phyloP scores from a whole-genome alignment of 495 filamentous ascomycete species.

The Aspergillus cavernicola region DNA sequence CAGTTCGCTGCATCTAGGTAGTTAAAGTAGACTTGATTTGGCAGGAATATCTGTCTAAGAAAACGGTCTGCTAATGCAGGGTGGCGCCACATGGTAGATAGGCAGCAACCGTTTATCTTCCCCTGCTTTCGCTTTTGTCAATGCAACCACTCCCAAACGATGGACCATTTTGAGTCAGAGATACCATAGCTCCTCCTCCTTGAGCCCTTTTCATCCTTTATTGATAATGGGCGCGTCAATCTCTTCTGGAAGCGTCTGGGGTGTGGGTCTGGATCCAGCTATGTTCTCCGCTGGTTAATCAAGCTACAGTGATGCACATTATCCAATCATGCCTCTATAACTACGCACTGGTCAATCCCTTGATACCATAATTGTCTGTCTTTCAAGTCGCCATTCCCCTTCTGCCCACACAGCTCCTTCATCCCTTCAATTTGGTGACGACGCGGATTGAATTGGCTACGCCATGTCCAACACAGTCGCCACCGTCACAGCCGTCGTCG shows the following conservation, averaged over 20 bases:
- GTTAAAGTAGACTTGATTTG: not conserved
- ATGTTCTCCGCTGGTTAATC: not conserved
- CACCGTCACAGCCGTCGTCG: slow-evolving; percentile 16
- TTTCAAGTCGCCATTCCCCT: not conserved
- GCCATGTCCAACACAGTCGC: slow-evolving; percentile 17
- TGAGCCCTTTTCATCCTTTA: not conserved
- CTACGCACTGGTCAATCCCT: not conserved
- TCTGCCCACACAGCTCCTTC: too few species aligned
- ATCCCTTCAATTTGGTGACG: not conserved
- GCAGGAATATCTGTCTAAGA: not conserved
- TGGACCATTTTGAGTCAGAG: too few species aligned
- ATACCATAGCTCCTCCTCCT: not conserved
- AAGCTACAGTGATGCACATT: not conserved
- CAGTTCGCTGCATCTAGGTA: too few species aligned
- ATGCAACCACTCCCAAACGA: not conserved
- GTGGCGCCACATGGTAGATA: slow-evolving; percentile 14
- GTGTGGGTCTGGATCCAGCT: slow-evolving; percentile 9
- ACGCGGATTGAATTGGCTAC: slow-evolving; percentile 15
- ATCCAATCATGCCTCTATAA: slow-evolving; percentile 2
- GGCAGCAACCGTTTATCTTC: not conserved
- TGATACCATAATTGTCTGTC: not conserved
- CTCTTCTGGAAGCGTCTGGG: slow-evolving; percentile 16
- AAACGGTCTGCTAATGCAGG: slow-evolving; percentile 15
- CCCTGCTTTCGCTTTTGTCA: not conserved
- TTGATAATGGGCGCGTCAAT: slow-evolving; percentile 16